phyloP scores from a whole-genome alignment of 176 grass and related monocot species.

The Aegilops speltoides region DNA sequence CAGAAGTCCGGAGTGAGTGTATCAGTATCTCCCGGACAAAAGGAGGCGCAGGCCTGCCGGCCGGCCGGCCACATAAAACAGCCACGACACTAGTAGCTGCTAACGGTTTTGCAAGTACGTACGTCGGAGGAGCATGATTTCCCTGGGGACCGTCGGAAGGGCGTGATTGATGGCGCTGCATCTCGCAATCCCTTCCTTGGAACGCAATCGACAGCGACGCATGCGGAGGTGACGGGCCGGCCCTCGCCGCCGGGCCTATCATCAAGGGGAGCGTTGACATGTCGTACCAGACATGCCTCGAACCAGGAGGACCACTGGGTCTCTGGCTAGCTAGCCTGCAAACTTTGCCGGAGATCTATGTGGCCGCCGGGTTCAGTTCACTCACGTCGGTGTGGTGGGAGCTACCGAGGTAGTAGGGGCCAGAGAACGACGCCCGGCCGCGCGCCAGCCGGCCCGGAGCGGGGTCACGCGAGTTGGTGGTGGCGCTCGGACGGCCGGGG shows the following conservation, averaged over 20 bases:
- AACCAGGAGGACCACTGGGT: neutral
- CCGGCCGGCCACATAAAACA: neutral
- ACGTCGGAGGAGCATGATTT: neutral
- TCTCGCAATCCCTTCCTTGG: constrained; percentile 22
- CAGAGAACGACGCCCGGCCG: too few relatives aligned
- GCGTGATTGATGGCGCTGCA: neutral
- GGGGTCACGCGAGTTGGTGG: neutral
- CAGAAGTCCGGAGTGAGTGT: neutral
- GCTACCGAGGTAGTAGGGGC: neutral
- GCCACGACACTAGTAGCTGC: neutral
- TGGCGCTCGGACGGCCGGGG: neutral
- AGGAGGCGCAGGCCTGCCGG: too few relatives aligned
- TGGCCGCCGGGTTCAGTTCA: neutral
- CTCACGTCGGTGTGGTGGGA: too few relatives aligned
- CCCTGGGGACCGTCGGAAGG: neutral
- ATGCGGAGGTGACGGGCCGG: constrained; percentile 11
- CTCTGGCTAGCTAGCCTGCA: neutral
- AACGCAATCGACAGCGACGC: constrained; percentile 34
- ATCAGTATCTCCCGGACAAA: neutral
- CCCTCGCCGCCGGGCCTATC: neutral
- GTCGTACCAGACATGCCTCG: neutral
- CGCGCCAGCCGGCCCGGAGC: neutral
- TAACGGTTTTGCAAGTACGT: neutral
- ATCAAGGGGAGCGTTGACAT: constrained; percentile 36
- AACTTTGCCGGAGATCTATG: neutral